A percentile compares a stretch with the other conserved stretches of the same genome.
Conservation (phyloP, 192 early-diverging fungal genomes). For the Coemansia sp. region DNA sequence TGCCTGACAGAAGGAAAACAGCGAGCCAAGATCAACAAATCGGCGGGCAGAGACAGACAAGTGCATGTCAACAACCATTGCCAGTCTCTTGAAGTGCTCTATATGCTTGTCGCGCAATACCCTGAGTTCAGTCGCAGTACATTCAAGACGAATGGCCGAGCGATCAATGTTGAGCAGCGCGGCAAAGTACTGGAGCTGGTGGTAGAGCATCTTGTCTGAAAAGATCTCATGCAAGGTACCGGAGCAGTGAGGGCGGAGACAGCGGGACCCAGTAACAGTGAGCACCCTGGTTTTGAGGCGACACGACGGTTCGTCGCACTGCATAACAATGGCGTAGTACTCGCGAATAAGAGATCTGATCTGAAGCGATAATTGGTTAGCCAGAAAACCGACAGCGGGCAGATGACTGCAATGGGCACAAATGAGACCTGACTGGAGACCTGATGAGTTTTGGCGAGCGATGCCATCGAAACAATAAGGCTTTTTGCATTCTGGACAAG, state of each 20-base stretch:
- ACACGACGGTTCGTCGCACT: constrained; percentile 83
- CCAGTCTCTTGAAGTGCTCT: constrained; percentile 50
- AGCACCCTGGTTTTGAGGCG: constrained; percentile 63
- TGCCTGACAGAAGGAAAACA: constrained; percentile 58
- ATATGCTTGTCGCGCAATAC: constrained; percentile 41
- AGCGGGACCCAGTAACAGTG: constrained; percentile 69
- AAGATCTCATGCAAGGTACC: constrained; percentile 70
- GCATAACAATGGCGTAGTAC: constrained; percentile 72
- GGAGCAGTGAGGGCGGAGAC: constrained; percentile 64
- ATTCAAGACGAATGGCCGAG: constrained; percentile 25
- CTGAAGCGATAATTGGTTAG: constrained; percentile 61
- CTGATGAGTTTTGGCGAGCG: constrained; percentile 8
- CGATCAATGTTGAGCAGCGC: constrained; percentile 49
- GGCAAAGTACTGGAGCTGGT: constrained; percentile 78
- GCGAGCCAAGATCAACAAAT: constrained; percentile 68
- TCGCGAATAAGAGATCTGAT: constrained; percentile 68
- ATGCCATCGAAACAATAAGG: constrained; percentile 41
- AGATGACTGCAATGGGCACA: constrained; percentile 61
- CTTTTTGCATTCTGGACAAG: constrained; percentile 64
- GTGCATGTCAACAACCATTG: constrained; percentile 63
- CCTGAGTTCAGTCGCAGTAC: constrained; percentile 16
- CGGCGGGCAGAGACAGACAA: constrained; percentile 69
- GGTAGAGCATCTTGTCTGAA: constrained; percentile 73
- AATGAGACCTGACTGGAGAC: constrained; percentile 34
- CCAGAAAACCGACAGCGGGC: constrained; percentile 55